Percentiles rank a stretch among this genome's conserved stretches.
These are phyloP conservation scores for Adansonia gregorii DNA, from an alignment of 441 rosid species.

Conservation along the genomic window DNA sequence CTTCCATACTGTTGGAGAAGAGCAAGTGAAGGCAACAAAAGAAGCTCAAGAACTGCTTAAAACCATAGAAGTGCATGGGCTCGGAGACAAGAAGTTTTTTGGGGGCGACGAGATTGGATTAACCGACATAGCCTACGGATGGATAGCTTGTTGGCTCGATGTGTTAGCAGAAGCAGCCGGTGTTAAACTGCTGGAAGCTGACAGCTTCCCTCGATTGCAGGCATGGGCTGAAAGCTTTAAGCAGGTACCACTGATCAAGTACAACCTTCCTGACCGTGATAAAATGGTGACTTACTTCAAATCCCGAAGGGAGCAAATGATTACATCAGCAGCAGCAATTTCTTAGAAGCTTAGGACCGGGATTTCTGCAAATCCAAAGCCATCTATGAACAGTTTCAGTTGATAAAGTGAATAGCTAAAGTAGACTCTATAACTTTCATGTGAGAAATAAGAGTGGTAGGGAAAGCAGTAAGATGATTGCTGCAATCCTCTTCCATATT, in stretches of 20 bases:
- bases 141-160: constrained; percentile 49
- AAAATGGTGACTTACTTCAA: constrained; percentile 33
- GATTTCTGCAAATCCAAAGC: too few relatives aligned
- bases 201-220: constrained; percentile 44
- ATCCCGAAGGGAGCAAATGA: constrained; percentile 32
- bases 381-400: too few relatives aligned
- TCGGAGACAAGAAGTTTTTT: constrained; percentile 41
- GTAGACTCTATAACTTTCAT: too few relatives aligned
- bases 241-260: constrained; percentile 37
- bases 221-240: constrained; percentile 48
- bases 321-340: constrained; percentile 30
- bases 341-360: neutral
- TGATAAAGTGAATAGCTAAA: too few relatives aligned
- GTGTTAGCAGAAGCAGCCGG: constrained; percentile 46
- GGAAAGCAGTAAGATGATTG: too few relatives aligned
- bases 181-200: constrained; percentile 39
- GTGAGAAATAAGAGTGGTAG: too few relatives aligned
- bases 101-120: constrained; percentile 50
- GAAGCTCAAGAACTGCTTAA: constrained; percentile 38
- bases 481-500: too few relatives aligned
- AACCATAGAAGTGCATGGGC: constrained; percentile 41
- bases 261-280: constrained; percentile 40
- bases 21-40: constrained; percentile 40
- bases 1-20: constrained; percentile 41
- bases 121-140: constrained; percentile 48